Evolutionary conservation across 345 rosid genomes (phyloP), one percentile per base, ranked within the genome.

Genomic region (Fremontodendron californicum): DNA sequence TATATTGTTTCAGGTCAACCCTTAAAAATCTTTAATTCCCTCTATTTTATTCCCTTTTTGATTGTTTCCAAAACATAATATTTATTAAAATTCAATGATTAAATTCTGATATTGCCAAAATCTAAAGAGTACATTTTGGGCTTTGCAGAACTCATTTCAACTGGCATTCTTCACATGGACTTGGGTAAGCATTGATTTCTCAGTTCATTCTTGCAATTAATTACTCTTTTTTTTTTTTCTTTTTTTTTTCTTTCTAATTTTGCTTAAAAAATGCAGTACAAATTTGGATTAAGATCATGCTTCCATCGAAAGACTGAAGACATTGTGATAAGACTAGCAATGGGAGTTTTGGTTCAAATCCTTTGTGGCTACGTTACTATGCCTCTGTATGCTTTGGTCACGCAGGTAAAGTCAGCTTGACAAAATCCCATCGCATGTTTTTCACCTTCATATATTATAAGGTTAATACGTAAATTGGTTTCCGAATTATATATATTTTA

Each of bases 121-220:
- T 27, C 33, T 25, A 15, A 37, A 18, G n/a, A 72, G 2, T 1
- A 45, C 18, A 12, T 16, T 18, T 51, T 81, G 51, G 48, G 58
- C 37, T 0, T 69, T 76, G 79, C 90, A 94, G 98, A 94, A 94
- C 79, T 93, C 98, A 13, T 92, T 94, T 78, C 97, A 94, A 67
- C 75, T 94, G 65, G 93, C 98, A 69, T 94, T 92, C 83, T 92
- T 94, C 82, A 89, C 91, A 19, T 92, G 98, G 98, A 92, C 94
- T 78, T 88, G 91, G 86, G 97, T 94, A 89, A 85, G 86, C n/a
- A 57, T 54, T 58, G 27, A 5, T 40, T 1, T 66, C 5, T 40
- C 29, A 9, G 46, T n/a, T 65, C 46, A n/a, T 65, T 37, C 13
- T 3, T 64, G 68, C 12, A 35, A 35, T 8, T 33, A 57, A 10